Evolutionary conservation across 2,329 filamentous ascomycete species (phyloP), one percentile per base, ranked within the genome.

Genomic region (Aspergillus pseudoviridinutans): DNA sequence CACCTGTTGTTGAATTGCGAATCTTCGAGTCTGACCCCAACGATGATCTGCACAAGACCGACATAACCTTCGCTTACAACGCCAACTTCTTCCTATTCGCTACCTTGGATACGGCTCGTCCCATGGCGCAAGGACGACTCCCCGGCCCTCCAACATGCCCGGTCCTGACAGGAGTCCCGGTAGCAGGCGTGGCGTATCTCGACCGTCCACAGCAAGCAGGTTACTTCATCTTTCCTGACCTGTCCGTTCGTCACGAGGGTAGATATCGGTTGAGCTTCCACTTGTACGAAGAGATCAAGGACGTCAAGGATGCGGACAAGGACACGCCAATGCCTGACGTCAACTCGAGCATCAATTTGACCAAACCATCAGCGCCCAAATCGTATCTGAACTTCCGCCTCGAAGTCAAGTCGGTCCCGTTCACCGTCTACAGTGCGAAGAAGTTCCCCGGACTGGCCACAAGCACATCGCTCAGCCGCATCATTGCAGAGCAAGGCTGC

Each of bases 61-160:
- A 92, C 60, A 85, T 92, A 68, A 97, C 94, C 1, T 96, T 96
- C 68, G 84, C 86, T 58, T 96, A 97, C 80, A 93, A 96, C 71
- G 92, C 92, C 71, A 96, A 96, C 76, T 97, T 97, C 83, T 97
- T 99, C 78, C 87, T 97, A 44, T 97, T 91, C 68, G 91, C 92
- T 53, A 97, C 92, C 5, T 82, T 99, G 58, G 92, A 97, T 71
- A 87, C 91, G 66, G 89, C 91, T 28, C 89, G 92, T 41, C 85
- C 87, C 29, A 89, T 97, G 58, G 91, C 91, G 20, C 88, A 91
- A 58, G 90, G 89, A 52, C 89, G 92, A 64, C 85, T 90, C 49
- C 85, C 86, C 65, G 82, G 82, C 29, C 80, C 86, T n/a, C 84
- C 88, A 10, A 84, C 86, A 51, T 87, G 86, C 57, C 87, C 94